Evolutionary conservation across 2,329 filamentous ascomycete species (phyloP).

Genomic region (Dothistroma pini): DNA sequence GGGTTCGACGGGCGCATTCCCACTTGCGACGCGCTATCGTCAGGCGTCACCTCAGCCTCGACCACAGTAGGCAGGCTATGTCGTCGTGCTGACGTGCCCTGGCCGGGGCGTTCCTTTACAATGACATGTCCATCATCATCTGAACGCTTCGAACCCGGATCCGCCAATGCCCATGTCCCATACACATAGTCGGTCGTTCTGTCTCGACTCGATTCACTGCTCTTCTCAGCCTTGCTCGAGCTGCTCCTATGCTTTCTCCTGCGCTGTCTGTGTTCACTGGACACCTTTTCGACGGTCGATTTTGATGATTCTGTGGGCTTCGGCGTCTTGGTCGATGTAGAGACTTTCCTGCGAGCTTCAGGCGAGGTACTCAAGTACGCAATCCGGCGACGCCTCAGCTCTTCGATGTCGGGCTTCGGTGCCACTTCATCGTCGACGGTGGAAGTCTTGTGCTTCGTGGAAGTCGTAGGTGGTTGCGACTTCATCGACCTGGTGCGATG

Average conservation of each 20-base stretch:
- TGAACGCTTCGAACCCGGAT: neutral
- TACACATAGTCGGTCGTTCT: slow-evolving; percentile 18
- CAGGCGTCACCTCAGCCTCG: slow-evolving; percentile 28
- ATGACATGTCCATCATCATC: neutral
- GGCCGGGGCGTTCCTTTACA: slow-evolving; percentile 4
- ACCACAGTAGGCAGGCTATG: slow-evolving; percentile 13
- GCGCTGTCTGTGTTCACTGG: slow-evolving; percentile 10
- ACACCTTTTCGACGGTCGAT: slow-evolving; percentile 9
- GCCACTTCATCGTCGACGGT: slow-evolving; percentile 17
- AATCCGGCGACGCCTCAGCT: slow-evolving; percentile 37
- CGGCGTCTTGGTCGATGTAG: slow-evolving; percentile 5
- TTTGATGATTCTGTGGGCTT: slow-evolving; percentile 6
- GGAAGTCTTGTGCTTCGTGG: slow-evolving; percentile 12
- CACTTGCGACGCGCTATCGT: slow-evolving; percentile 34
- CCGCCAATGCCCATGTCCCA: neutral
- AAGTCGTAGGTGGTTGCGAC: slow-evolving; percentile 16
- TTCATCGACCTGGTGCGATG: slow-evolving; percentile 12
- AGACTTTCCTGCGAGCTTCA: slow-evolving; percentile 10
- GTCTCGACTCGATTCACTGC: neutral
- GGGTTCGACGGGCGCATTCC: slow-evolving; percentile 13
- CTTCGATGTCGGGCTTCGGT: slow-evolving; percentile 38
- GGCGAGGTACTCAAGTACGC: slow-evolving; percentile 33
- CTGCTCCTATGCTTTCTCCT: slow-evolving; percentile 10
- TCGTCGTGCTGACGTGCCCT: slow-evolving; percentile 10
- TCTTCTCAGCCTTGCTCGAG: slow-evolving; percentile 8